Evolutionary conservation across 495 filamentous ascomycete genomes (phyloP).

Genomic region (Aspergillus carlsbadensis): DNA sequence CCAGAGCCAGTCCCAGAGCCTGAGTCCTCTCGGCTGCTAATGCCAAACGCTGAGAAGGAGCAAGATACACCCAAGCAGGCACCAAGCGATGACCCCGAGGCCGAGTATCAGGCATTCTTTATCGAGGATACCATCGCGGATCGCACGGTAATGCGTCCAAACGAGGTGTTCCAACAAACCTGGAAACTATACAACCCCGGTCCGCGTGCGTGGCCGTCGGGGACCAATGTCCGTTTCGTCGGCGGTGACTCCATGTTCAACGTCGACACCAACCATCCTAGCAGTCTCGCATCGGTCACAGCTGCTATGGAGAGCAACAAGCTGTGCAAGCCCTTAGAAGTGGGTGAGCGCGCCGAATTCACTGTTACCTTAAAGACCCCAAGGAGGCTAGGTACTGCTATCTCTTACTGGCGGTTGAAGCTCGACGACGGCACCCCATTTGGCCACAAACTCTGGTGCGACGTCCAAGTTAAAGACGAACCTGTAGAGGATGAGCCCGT

Average conservation of each 20-base stretch:
- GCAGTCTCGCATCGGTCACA: constrained; percentile 67
- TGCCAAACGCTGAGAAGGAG: constrained; percentile 21
- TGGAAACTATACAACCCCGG: constrained; percentile 92
- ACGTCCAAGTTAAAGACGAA: constrained; percentile 64
- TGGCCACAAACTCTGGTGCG: constrained; percentile 93
- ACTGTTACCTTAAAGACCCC: constrained; percentile 82
- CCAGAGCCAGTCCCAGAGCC: constrained; percentile 46
- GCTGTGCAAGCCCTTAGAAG: constrained; percentile 62
- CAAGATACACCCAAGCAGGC: constrained; percentile 22
- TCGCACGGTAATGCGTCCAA: constrained; percentile 66
- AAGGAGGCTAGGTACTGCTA: constrained; percentile 65
- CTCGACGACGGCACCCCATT: constrained; percentile 78
- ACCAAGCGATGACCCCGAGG: background rate
- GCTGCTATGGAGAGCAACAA: constrained; percentile 78
- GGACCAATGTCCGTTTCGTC: constrained; percentile 86
- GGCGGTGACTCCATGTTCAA: constrained; percentile 96
- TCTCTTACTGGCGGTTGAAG: constrained; percentile 97
- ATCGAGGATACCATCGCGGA: constrained; percentile 76
- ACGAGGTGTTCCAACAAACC: constrained; percentile 77
- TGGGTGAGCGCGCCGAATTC: constrained; percentile 76
- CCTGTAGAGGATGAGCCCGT: constrained; percentile 12
- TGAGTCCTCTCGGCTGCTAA: constrained; percentile 4
- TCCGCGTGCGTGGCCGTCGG: constrained; percentile 75
- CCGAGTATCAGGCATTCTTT: constrained; percentile 68
- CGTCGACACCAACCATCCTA: constrained; percentile 73